Evolutionary conservation across 2,329 filamentous ascomycete genomes (phyloP), one percentile per base, ranked within the genome.

Genomic region (Elsinoe perseae): DNA sequence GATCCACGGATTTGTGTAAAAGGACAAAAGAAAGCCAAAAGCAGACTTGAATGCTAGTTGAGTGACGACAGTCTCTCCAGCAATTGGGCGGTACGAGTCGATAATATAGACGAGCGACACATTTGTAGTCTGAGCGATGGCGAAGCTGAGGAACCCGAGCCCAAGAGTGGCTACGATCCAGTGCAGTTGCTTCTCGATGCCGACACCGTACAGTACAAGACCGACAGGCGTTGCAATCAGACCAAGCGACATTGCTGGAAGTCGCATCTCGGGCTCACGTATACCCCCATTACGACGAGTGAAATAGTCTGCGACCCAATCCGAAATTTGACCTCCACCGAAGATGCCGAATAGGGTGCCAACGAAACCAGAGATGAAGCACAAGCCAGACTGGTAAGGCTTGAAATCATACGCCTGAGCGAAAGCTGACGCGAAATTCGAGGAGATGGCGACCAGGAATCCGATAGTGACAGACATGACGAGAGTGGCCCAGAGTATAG

Each of bases 1-100:
- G 34, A 83, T 74, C 80, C 80, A 83, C 0, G 77, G 74, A 62
- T 83, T 83, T 1, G 78, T 82, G 63, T 82, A 82, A 63, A 83
- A 83, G 0, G 76, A 79, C 1, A 83, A 70, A 1, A 82, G 68
- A 63, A 83, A 83, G 3, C 79, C 80, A 62, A 83, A 81, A 6
- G 75, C 64, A 14, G 77, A 58, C 30, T 61, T 60, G 54, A 60
- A 61, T 8, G 58, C 61, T 9, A 62, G 60, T 23, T 79, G 73
- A 0, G 79, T 73, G 18, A 83, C 67, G 0, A 75, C 75, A 9
- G 80, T 69, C 63, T 83, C 80, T 6, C 79, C 80, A 2, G 79
- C 78, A 30, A 82, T 72, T 0, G 80, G 80, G 0, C 80, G 73
- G 63, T 82, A 83, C 2, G 73, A 70, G 61, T 83, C 80, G 57